Base-by-base conservation (phyloP, 192 early-diverging fungal genomes). In the Polychytrium aggregatum region DNA sequence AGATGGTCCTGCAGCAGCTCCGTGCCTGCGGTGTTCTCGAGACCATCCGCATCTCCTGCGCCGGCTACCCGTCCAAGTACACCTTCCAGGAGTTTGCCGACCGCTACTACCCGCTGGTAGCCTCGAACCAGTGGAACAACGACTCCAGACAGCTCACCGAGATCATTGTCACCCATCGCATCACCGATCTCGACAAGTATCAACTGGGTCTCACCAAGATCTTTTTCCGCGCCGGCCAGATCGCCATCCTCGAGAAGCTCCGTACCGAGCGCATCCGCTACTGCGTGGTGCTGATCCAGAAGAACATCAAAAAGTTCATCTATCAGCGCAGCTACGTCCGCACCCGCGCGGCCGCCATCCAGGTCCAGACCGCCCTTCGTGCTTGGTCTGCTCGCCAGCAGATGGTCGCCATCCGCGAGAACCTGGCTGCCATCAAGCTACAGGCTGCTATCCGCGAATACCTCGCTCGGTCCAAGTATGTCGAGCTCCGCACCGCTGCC, bases 11-110 rank as follows among this genome's bases (percentile, higher is more conserved):
- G 3, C 63, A 82, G 21, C 95, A 98, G 65, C 67, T 98, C 44
- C 83, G 93, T 43, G 96, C 96, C 21, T 98, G 96, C 66, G 96
- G 96, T 79, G 96, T 98, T 25, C 64, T 98, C 10, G 96, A 98
- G 72, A 98, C 96, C 8, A 98, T 98, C 64, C 84, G 92, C 31
- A 98, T 98, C 70, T 87, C 83, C 60, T 93, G 90, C 59, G 93
- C 93, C 3, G 96, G 96, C 26, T 98, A 98, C 59, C 96, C 96
- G 6, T 85, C 85, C 20, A 78, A 89, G 22, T 83, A 83, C 65
- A 72, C 81, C 14, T 96, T 86, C 64, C 73, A 75, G 28, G 92
- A 96, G 46, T 98, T 98, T 62, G 88, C 85, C 49, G 83, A 90
- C 59, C 87, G 92, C 22, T 81, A 69, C 56, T 81, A 71, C 54